A percentile compares a stretch with the other conserved stretches of the same genome.
phyloP scores from a whole-genome alignment of 2,329 filamentous ascomycete genomes.

The Cercospora sp. region DNA sequence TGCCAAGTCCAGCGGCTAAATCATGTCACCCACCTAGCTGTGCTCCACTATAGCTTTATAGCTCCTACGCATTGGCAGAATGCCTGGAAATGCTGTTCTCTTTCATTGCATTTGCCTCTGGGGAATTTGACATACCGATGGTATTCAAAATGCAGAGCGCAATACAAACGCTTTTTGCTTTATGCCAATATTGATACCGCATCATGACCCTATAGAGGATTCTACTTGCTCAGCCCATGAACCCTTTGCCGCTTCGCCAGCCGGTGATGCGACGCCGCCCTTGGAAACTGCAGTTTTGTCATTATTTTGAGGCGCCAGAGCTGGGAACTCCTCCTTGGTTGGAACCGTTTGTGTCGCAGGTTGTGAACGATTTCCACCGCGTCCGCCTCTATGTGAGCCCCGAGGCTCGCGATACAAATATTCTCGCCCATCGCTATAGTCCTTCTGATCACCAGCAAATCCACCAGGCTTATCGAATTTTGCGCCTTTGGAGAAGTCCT shows the following conservation, averaged over 20 bases:
- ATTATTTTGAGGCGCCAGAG: conserved; percentile 35
- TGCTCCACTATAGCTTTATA: conserved; percentile 1
- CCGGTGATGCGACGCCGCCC: background rate
- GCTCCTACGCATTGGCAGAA: background rate
- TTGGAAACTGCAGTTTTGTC: conserved; percentile 9
- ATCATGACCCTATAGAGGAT: conserved; percentile 15
- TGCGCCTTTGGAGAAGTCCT: conserved; percentile 45
- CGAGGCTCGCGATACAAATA: conserved; percentile 38
- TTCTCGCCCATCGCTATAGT: conserved; percentile 38
- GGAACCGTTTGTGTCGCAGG: conserved; percentile 35
- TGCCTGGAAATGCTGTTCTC: background rate
- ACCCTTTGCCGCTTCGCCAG: conserved; percentile 19
- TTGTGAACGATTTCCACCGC: conserved; percentile 28
- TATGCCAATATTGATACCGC: background rate
- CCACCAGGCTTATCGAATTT: conserved; percentile 32
- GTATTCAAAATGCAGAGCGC: background rate
- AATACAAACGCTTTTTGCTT: background rate
- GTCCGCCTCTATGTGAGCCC: conserved; percentile 19
- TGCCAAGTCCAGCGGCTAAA: background rate
- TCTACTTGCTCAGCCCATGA: conserved; percentile 52
- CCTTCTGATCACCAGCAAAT: conserved; percentile 35
- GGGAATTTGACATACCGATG: background rate
- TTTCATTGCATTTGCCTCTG: too few relatives aligned
- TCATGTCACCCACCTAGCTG: background rate
- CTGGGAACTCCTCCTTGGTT: conserved; percentile 48